phyloP scores from a whole-genome alignment of 176 grass and related monocot species.

The Cenchrus purpureus region DNA sequence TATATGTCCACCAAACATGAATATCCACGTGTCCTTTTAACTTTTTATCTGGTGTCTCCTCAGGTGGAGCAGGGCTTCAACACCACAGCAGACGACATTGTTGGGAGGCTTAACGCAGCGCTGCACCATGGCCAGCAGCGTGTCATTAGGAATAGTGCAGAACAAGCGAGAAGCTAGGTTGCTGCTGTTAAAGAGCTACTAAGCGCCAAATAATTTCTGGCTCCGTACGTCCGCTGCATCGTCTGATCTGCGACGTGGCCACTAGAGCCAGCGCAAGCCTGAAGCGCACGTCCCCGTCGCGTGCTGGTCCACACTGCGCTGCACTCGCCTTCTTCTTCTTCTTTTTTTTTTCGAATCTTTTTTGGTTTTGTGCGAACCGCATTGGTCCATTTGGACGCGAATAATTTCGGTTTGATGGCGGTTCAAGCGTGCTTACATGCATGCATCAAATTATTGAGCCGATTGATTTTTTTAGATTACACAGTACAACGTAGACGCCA shows the following conservation, averaged over 20 bases:
- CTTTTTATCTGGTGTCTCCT: not conserved
- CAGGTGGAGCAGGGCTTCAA: slow-evolving; percentile 23
- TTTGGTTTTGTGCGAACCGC: no score
- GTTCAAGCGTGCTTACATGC: no score
- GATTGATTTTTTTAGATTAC: no score
- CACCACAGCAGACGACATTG: slow-evolving; percentile 22
- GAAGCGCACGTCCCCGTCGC: no score
- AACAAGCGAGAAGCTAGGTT: not conserved
- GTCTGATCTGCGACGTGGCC: no score
- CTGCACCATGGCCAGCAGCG: not conserved
- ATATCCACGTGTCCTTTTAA: no score
- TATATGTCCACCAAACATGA: not conserved
- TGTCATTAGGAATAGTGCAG: not conserved
- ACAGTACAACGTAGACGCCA: no score
- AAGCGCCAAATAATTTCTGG: not conserved
- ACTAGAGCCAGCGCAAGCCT: no score
- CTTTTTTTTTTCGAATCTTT: no score
- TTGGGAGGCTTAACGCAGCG: not conserved
- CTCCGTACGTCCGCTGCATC: not conserved
- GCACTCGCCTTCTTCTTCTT: no score
- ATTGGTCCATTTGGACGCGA: not conserved
- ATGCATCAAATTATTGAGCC: no score
- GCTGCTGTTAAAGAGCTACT: not conserved
- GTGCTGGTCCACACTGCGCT: no score
- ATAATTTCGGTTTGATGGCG: not conserved